A percentile compares a stretch with the other conserved stretches of the same genome.
These are phyloP conservation scores for Monosporascus sp. DNA, from an alignment of 2,329 filamentous ascomycete genomes.

Conservation along the genomic window DNA sequence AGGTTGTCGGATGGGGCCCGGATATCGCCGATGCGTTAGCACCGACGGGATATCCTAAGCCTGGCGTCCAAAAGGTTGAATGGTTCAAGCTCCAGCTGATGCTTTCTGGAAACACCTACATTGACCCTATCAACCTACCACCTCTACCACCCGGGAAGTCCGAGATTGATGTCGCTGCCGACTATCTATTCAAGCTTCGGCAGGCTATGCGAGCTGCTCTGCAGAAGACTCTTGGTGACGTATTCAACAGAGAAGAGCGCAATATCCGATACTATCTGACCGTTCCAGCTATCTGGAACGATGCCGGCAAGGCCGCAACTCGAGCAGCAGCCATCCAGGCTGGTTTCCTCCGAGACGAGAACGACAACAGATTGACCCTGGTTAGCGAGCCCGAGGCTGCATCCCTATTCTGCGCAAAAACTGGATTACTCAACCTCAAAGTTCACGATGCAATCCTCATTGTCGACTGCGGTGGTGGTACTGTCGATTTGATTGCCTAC, in stretches of 20 bases:
- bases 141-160: conserved; percentile 96
- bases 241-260: conserved; percentile 95
- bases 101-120: conserved; percentile 98
- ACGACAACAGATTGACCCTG: conserved; percentile 91
- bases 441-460: conserved; percentile 98
- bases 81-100: conserved; percentile 99
- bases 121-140: conserved; percentile 97
- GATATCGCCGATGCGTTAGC: conserved; percentile 96
- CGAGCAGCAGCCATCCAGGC: conserved; percentile 94
- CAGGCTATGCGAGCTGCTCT: conserved; percentile 95
- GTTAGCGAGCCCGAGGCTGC: conserved; percentile 96
- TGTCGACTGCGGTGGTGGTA: conserved; percentile 96
- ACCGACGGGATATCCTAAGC: conserved; percentile 95
- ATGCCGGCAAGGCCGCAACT: conserved; percentile 95
- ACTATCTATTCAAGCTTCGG: conserved; percentile 96
- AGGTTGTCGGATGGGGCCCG: conserved; percentile 98
- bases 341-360: conserved; percentile 93
- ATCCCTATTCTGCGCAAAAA: conserved; percentile 96
- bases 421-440: conserved; percentile 90
- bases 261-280: conserved; percentile 98
- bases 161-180: conserved; percentile 97
- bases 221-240: conserved; percentile 93
- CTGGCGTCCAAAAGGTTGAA: conserved; percentile 96
- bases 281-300: conserved; percentile 99
- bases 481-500: conserved; percentile 97